Evolutionary conservation across 169 alveolate species (phyloP).

Genomic region (Amoebophrya sp.): DNA sequence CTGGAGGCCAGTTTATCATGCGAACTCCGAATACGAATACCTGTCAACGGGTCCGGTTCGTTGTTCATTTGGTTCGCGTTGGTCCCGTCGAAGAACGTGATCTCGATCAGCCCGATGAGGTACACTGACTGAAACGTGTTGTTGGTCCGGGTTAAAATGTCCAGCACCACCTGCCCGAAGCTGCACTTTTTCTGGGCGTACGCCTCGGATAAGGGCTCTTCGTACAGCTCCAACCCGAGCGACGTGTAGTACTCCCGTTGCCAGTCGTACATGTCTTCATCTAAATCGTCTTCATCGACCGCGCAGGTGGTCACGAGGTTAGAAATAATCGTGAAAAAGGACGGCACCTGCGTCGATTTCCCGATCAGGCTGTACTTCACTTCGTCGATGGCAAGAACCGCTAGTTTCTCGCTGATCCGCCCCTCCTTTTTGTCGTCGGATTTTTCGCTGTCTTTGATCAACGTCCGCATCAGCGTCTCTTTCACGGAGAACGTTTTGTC

Average conservation of each 20-base stretch:
- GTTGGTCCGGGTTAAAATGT: background rate
- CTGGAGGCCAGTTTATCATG: too few relatives aligned
- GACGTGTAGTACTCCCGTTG: slow-evolving; percentile 15
- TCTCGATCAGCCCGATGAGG: background rate
- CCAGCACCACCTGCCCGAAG: slow-evolving; percentile 17
- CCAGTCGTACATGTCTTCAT: slow-evolving; percentile 18
- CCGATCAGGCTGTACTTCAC: background rate
- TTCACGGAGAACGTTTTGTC: background rate
- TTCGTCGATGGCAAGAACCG: slow-evolving; percentile 19
- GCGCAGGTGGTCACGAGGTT: background rate
- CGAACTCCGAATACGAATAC: too few relatives aligned
- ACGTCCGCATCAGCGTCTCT: slow-evolving; percentile 1
- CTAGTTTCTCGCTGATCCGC: background rate
- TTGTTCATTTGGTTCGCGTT: background rate
- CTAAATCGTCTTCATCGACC: background rate
- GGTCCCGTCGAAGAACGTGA: slow-evolving; percentile 15
- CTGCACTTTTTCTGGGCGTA: slow-evolving; percentile 20
- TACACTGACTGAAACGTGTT: slow-evolving; percentile 6
- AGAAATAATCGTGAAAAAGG: background rate
- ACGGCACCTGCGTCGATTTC: background rate
- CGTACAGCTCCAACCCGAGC: background rate
- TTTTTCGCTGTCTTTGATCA: background rate
- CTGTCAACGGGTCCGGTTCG: background rate
- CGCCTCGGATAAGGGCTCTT: background rate
- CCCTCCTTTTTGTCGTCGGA: background rate